A percentile compares a stretch with the other conserved stretches of the same genome.
These are phyloP conservation scores for Ensete glaucum DNA, from an alignment of 176 grass and related monocot species.

Conservation along the genomic window DNA sequence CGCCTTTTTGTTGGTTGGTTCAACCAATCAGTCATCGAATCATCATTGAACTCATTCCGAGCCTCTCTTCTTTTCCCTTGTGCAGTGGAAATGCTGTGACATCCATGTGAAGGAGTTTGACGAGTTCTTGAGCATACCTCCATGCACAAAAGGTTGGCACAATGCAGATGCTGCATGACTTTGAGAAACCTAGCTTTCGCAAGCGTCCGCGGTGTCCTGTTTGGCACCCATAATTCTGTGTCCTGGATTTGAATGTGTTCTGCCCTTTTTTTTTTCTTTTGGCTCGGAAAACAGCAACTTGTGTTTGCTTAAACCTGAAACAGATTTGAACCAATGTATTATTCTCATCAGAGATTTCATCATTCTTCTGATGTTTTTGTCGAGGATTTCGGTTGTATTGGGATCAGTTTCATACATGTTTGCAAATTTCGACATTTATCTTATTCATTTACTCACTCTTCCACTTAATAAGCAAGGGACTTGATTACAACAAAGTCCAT, in stretches of 20 bases:
- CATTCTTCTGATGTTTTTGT: too few relatives aligned
- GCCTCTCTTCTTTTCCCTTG: background rate
- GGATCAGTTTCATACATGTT: too few relatives aligned
- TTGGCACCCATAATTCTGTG: background rate
- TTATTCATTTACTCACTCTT: too few relatives aligned
- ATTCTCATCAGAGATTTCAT: too few relatives aligned
- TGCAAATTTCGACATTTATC: too few relatives aligned
- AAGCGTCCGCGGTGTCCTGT: background rate
- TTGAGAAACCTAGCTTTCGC: background rate
- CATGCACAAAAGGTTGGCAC: conserved; percentile 93
- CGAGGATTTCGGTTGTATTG: too few relatives aligned
- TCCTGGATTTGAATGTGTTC: background rate
- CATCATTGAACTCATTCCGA: background rate
- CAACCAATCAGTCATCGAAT: background rate
- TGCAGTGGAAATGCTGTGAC: conserved; percentile 98
- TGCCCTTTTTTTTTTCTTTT: background rate
- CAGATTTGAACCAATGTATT: too few relatives aligned
- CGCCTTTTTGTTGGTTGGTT: conserved; percentile 6
- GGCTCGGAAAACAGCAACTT: background rate
- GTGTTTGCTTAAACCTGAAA: too few relatives aligned
- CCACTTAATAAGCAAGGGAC: too few relatives aligned
- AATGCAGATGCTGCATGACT: conserved; percentile 65
- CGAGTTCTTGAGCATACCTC: conserved; percentile 88
- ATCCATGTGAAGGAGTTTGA: conserved; percentile 93
- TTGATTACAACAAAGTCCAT: too few relatives aligned